Conservation (phyloP, 2,329 filamentous ascomycete genomes). For the Aspergillus neoniger region DNA sequence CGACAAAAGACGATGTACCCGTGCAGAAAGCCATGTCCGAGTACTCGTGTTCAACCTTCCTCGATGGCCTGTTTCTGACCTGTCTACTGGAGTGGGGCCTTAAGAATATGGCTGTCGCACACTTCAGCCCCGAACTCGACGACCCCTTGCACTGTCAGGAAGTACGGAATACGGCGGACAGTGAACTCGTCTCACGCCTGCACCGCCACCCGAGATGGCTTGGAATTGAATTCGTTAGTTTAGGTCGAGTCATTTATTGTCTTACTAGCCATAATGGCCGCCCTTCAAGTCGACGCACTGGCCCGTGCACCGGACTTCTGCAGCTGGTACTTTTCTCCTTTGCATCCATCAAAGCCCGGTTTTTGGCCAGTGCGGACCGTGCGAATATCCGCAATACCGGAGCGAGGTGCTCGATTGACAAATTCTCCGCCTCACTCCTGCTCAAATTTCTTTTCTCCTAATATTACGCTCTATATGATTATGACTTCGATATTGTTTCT, state of each 20-base stretch:
- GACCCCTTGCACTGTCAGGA: background rate
- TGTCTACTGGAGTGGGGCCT: background rate
- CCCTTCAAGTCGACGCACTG: background rate
- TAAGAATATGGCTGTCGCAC: background rate
- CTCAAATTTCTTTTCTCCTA: background rate
- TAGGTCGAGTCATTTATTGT: background rate
- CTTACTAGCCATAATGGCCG: background rate
- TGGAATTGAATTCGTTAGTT: background rate
- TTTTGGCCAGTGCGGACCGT: background rate
- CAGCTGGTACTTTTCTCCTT: background rate
- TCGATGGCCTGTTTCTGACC: background rate
- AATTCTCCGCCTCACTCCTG: constrained; percentile 9
- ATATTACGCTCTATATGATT: background rate
- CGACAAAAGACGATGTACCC: background rate
- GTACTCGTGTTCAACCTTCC: background rate
- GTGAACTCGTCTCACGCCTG: background rate
- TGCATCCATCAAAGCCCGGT: background rate
- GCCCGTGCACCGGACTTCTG: background rate
- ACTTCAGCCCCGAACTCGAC: background rate
- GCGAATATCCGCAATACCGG: background rate
- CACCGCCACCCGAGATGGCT: background rate
- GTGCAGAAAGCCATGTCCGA: background rate
- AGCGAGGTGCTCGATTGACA: background rate
- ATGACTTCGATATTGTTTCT: background rate
- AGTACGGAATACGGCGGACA: background rate